Base-by-base conservation (phyloP, 2,329 filamentous ascomycete genomes). In the Penicillium digitatum region DNA sequence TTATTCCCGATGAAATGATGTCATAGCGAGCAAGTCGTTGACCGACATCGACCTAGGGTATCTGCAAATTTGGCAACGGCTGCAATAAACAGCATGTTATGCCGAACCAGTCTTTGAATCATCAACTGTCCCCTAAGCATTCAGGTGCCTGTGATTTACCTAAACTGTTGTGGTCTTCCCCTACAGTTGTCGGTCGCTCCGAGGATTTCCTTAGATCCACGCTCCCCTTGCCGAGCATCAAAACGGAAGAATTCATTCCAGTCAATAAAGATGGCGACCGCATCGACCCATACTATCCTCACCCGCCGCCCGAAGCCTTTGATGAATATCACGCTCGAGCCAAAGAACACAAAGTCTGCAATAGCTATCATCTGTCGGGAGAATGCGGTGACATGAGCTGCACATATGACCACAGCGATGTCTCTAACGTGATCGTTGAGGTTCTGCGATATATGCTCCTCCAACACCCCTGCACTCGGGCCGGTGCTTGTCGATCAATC, bases 221-320 rank as follows among this genome's bases (percentile, higher is more conserved):
- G 7, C 59, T 70, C 12, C 66, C 66, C 0, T 43, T 44, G 12
- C 55, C 44, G 3, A 61, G 52, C 24, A 32, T 59, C 14, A 63
- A 63, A 46, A 61, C 56, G 5, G 55, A 64, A 31, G 59, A 68
- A 31, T 56, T 56, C 26, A 77, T 82, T 5, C 72, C 79, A 1
- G 59, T 82, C 42, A 82, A 82, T 65, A 75, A 71, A 44, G 61
- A 73, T 11, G 71, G 70, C 2, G 71, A 81, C 14, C 78, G 81
- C 5, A 65, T 83, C 14, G 81, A 83, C 60, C 59, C 68, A 0
- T 74, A 74, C 60, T 67, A 74, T 31, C 67, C 71, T 9, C 59
- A 66, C 0, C 75, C 77, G 0, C 62, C 72, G 0, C 32, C 59
- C 14, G 69, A 74, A 16, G 74, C 76, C 27, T 72, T 73, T 62